phyloP scores from a whole-genome alignment of 345 rosid species.

The Rhodomyrtus tomentosa region DNA sequence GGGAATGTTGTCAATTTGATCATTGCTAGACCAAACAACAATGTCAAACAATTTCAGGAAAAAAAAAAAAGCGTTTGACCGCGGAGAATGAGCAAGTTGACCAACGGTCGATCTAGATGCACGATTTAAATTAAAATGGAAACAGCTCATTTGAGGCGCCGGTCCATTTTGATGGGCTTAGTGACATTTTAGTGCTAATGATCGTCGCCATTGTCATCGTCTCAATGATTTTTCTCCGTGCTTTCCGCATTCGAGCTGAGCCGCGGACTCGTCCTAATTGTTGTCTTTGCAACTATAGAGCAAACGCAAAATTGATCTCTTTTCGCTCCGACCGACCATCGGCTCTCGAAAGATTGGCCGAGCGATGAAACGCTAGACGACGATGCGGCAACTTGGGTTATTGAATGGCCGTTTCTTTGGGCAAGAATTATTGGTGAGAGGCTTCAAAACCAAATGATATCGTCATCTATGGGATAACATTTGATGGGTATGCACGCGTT shows the following conservation, averaged over 20 bases:
- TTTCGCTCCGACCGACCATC: rapidly evolving
- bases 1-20: neutral
- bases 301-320: neutral
- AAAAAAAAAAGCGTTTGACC: neutral
- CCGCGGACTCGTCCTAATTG: neutral
- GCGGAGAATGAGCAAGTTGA: neutral
- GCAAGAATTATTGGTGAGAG: rapidly evolving
- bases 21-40: neutral
- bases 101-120: neutral
- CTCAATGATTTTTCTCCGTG: neutral
- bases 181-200: neutral
- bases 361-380: neutral
- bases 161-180: neutral
- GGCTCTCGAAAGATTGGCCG: neutral
- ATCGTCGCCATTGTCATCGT: neutral
- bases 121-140: neutral
- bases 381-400: neutral
- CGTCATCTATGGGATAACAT: neutral
- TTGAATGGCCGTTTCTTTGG: neutral
- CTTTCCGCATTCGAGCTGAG: neutral
- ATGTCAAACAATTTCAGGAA: neutral
- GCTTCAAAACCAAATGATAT: neutral
- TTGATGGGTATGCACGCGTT: neutral
- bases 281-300: neutral
- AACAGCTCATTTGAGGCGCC: neutral